These are phyloP conservation scores for Rubia peregrina DNA, from an alignment of 305 asterid species.

Conservation along the genomic window DNA sequence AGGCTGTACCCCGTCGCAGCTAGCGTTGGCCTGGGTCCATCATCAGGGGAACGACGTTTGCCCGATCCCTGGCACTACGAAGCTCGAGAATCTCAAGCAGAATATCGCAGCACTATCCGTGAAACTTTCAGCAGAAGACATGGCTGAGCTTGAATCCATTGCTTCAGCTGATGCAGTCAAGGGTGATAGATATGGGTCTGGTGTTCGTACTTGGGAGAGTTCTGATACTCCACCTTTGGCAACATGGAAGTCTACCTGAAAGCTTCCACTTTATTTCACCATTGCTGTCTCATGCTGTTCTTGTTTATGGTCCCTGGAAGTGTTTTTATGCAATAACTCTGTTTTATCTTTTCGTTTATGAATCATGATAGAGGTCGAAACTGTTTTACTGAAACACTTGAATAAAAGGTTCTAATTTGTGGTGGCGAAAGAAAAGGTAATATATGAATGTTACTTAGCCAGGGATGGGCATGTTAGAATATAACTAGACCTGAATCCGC, in stretches of 20 bases:
- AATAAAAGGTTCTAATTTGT: too few relatives aligned
- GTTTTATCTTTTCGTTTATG: too few relatives aligned
- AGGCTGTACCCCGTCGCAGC: slow-evolving; percentile 13
- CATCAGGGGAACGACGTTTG: slow-evolving; percentile 9
- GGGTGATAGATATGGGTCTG: slow-evolving; percentile 12
- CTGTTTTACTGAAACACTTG: too few relatives aligned
- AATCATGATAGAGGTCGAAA: too few relatives aligned
- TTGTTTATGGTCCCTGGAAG: neutral
- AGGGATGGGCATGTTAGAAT: too few relatives aligned
- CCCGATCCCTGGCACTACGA: slow-evolving; percentile 12
- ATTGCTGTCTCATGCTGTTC: neutral
- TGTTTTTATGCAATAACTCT: neutral
- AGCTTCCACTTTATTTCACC: neutral
- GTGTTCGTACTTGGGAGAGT: neutral
- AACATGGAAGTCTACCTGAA: slow-evolving; percentile 6
- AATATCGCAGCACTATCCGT: slow-evolving; percentile 7
- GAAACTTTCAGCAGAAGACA: slow-evolving; percentile 9
- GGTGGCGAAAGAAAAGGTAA: too few relatives aligned
- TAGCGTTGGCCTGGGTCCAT: slow-evolving; percentile 12
- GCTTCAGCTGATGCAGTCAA: slow-evolving; percentile 14
- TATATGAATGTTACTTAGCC: too few relatives aligned
- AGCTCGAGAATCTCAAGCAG: slow-evolving; percentile 13
- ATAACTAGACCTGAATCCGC: too few relatives aligned
- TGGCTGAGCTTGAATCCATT: slow-evolving; percentile 14
- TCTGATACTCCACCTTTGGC: slow-evolving; percentile 12